phyloP scores from a whole-genome alignment of 805 yeast species.

The Saccharomycopsis olivae region DNA sequence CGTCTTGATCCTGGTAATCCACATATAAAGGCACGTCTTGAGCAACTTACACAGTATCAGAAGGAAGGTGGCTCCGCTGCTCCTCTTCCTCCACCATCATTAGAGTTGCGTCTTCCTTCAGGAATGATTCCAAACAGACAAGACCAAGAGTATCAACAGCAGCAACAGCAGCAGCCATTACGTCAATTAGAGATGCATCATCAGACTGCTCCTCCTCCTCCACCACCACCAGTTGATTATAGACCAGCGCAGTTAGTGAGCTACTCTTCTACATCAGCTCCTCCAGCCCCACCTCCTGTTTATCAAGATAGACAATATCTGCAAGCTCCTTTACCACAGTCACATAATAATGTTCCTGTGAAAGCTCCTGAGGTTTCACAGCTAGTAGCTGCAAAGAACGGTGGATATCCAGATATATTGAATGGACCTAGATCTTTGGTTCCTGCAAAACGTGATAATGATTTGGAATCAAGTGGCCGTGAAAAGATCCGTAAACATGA shows the following conservation, averaged over 20 bases:
- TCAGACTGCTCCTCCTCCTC: too few relatives aligned
- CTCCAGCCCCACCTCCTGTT: conserved; percentile 20
- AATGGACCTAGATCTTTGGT: not conserved
- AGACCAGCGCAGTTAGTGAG: not conserved
- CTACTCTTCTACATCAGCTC: conserved; percentile 3
- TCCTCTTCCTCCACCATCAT: conserved; percentile 60
- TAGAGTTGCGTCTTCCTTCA: conserved; percentile 53
- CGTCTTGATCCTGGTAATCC: conserved; percentile 90
- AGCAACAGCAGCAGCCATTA: conserved; percentile 9
- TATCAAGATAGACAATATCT: not conserved
- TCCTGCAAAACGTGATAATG: too few relatives aligned
- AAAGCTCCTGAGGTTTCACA: too few relatives aligned
- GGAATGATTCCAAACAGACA: conserved; percentile 45
- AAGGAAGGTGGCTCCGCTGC: conserved; percentile 52
- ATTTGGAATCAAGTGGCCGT: too few relatives aligned
- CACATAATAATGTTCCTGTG: too few relatives aligned
- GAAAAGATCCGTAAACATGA: too few relatives aligned
- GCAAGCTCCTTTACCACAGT: not conserved
- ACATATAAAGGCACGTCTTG: conserved; percentile 87
- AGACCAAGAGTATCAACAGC: conserved; percentile 20
- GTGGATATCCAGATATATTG: not conserved
- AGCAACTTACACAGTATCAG: conserved; percentile 67
- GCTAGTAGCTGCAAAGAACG: too few relatives aligned
- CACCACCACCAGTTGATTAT: conserved; percentile 1
- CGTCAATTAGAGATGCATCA: not conserved